These are phyloP conservation scores for Thelonectria discophora DNA, from an alignment of 2,329 filamentous ascomycete genomes.

Conservation along the genomic window DNA sequence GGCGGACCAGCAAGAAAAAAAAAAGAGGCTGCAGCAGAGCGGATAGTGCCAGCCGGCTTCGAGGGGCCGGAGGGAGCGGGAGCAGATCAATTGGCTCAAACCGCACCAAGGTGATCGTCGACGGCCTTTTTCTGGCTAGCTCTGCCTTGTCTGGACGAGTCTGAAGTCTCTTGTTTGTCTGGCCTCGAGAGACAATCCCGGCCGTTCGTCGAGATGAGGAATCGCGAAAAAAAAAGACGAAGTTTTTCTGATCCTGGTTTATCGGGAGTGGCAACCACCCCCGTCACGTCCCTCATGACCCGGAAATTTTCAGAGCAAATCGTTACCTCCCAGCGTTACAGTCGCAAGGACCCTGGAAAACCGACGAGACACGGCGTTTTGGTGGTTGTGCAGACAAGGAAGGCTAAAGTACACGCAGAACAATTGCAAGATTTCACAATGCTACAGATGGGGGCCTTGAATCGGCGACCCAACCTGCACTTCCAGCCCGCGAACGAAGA, in stretches of 20 bases:
- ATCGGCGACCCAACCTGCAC: not conserved
- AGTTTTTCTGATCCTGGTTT: constrained; percentile 16
- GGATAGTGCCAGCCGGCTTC: constrained; percentile 19
- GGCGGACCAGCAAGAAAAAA: constrained; percentile 2
- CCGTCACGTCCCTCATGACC: constrained; percentile 23
- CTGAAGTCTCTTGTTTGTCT: not conserved
- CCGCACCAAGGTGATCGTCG: constrained; percentile 12
- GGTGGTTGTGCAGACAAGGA: not conserved
- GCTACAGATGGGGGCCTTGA: not conserved
- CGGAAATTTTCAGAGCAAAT: constrained; percentile 20
- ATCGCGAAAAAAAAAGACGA: not conserved
- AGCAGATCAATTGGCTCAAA: constrained; percentile 17
- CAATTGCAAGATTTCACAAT: not conserved
- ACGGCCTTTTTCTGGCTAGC: constrained; percentile 10
- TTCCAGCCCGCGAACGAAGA: not conserved
- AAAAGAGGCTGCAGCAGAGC: constrained; percentile 3
- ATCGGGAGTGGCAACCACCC: constrained; percentile 11
- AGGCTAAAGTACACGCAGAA: not conserved
- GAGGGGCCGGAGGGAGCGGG: constrained; percentile 12
- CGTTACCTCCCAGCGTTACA: constrained; percentile 20
- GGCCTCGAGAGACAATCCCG: not conserved
- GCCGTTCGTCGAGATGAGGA: not conserved
- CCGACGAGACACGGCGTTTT: constrained; percentile 1
- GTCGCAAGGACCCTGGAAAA: constrained; percentile 27
- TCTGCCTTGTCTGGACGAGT: not conserved